Base-by-base conservation (phyloP, 148 eudicot species). In the Vaccinium myrtillus region DNA sequence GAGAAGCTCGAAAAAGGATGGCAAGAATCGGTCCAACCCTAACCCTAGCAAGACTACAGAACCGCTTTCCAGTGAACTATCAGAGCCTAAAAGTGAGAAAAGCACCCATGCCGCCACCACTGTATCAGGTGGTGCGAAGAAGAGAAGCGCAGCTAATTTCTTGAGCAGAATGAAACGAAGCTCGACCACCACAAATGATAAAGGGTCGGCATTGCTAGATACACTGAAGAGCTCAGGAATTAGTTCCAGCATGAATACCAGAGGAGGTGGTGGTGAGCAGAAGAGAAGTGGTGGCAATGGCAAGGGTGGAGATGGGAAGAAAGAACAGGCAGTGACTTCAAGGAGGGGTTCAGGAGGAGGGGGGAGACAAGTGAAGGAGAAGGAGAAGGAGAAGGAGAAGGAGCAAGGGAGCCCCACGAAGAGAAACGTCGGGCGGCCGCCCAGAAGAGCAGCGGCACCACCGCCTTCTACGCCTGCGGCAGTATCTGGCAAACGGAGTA, bases 401-500 rank as follows among this genome's bases (percentile, higher is more conserved):
- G 87, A 87, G 87, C 83, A 54, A 56, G 85, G 10, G 56, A 86
- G 85, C 82, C 84, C 80, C 0, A n/a, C 86, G 12, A 88, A 84
- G 77, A 87, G 86, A 85, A 86, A 69, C 19, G 61, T 54, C 1
- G 89, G 92, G n/a, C 84, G 95, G 55, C 92, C 89, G 50, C 92
- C 89, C 3, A 91, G 87, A 78, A 86, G 90, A 67, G 91, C 86
- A 0, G 91, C 91, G 16, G 91, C 92, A 13, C 75, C 86, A 21
- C 46, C 86, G 39, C 70, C 82, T 58, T 36, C 39, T 48, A 21
- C 10, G 4, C 25, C 50, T 56, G 43, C 84, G 8, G 83, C 89
- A 71, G 86, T 80, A 30, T 48, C 79, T n/a, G 86, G 87, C 1
- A 90, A 82, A 82, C 82, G 89, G 74, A 86, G 87, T 73, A 86